Evolutionary conservation across 495 filamentous ascomycete genomes (phyloP).

Genomic region (Aspergillus biplanus): DNA sequence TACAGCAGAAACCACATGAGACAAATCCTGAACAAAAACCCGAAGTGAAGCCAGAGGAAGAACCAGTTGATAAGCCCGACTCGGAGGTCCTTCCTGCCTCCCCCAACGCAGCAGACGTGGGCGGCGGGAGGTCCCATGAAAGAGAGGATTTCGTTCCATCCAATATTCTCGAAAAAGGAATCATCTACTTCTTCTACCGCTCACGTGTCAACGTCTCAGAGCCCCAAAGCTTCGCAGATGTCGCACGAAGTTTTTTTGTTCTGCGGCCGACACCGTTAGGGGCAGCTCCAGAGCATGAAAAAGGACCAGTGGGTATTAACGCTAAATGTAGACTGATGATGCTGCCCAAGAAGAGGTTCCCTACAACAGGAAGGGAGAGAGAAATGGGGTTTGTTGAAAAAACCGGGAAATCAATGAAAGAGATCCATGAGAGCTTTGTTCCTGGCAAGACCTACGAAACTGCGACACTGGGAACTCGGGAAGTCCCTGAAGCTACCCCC

Average conservation of each 20-base stretch:
- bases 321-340: conserved; percentile 72
- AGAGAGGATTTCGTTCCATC: conserved; percentile 64
- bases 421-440: conserved; percentile 76
- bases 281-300: conserved; percentile 61
- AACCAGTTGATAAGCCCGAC: conserved; percentile 10
- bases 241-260: conserved; percentile 81
- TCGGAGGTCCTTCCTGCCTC: neutral
- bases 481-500: conserved; percentile 69
- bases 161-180: conserved; percentile 86
- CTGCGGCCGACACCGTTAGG: conserved; percentile 75
- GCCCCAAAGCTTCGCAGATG: conserved; percentile 69
- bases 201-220: conserved; percentile 74
- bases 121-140: conserved; percentile 42
- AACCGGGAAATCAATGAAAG: conserved; percentile 62
- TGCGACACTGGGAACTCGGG: conserved; percentile 73
- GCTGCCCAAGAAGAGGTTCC: conserved; percentile 86
- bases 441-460: conserved; percentile 71
- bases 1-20: too few relatives aligned
- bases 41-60: conserved; percentile 18
- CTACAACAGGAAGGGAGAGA: conserved; percentile 67
- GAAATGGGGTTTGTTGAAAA: conserved; percentile 91
- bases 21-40: too few relatives aligned
- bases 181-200: conserved; percentile 94
- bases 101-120: conserved; percentile 22
- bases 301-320: conserved; percentile 61